These are phyloP conservation scores for Fusarium newnesense DNA, from an alignment of 2,329 filamentous ascomycete genomes.

Conservation along the genomic window DNA sequence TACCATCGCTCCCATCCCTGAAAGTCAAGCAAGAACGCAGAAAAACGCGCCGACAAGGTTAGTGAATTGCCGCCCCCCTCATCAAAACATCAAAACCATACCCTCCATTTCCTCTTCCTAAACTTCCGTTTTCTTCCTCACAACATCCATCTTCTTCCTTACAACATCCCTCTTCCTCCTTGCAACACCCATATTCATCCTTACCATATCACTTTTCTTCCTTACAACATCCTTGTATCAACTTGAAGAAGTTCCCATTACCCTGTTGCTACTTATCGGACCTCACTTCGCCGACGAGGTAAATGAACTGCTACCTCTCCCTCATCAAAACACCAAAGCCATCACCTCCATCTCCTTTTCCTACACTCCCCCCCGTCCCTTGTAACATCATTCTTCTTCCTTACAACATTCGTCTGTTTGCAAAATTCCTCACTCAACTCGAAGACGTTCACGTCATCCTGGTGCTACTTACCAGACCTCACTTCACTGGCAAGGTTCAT, in stretches of 20 bases:
- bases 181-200: not conserved
- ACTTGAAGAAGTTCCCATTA: not conserved
- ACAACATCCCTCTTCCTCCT: not conserved
- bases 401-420: too few species aligned
- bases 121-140: not conserved
- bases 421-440: not conserved
- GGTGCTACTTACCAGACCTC: not conserved
- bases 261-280: not conserved
- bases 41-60: slow-evolving; percentile 9
- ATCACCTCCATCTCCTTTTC: not conserved
- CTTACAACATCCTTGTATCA: not conserved
- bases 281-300: not conserved
- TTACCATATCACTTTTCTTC: not conserved
- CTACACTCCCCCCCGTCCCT: not conserved
- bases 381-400: not conserved
- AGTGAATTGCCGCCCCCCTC: not conserved
- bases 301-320: not conserved
- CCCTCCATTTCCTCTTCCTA: not conserved
- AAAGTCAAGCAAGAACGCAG: not conserved
- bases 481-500: not conserved
- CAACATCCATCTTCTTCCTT: not conserved
- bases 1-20: not conserved
- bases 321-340: not conserved
- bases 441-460: not conserved
- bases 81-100: not conserved